Conservation (phyloP, 441 rosid genomes). For the Erysimum pusillum region DNA sequence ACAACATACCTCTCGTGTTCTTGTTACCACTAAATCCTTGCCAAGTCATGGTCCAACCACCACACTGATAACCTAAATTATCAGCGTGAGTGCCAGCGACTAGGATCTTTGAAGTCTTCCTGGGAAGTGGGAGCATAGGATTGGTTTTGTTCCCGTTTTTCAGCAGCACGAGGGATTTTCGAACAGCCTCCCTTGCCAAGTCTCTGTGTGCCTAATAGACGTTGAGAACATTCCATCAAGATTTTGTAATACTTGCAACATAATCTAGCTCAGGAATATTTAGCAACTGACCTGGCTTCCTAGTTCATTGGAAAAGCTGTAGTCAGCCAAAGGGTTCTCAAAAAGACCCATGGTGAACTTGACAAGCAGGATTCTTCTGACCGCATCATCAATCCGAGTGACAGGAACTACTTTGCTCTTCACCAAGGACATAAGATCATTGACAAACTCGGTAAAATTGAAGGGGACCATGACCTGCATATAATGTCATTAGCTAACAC, state of each 20-base stretch:
- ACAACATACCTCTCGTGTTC: conserved; percentile 59
- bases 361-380: conserved; percentile 70
- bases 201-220: conserved; percentile 64
- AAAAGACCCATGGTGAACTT: conserved; percentile 82
- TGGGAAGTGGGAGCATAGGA: conserved; percentile 70
- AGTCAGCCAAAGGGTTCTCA: conserved; percentile 83
- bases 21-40: conserved; percentile 71
- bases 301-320: conserved; percentile 63
- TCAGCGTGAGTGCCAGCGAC: conserved; percentile 79
- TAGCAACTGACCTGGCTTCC: conserved; percentile 72
- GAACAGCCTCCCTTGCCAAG: conserved; percentile 78
- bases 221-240: conserved; percentile 35
- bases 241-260: conserved; percentile 8
- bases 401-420: conserved; percentile 62
- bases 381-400: conserved; percentile 85
- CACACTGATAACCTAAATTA: conserved; percentile 79
- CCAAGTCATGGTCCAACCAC: conserved; percentile 82
- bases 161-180: conserved; percentile 72
- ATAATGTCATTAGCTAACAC: conserved; percentile 29
- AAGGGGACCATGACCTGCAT: conserved; percentile 81
- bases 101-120: conserved; percentile 63
- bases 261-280: background rate
- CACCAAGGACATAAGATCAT: conserved; percentile 68
- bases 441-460: conserved; percentile 70
- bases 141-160: conserved; percentile 66